Evolutionary conservation across 2,329 filamentous ascomycete genomes (phyloP), one percentile per base, ranked within the genome.

Genomic region (Fonsecaea pedrosoi): DNA sequence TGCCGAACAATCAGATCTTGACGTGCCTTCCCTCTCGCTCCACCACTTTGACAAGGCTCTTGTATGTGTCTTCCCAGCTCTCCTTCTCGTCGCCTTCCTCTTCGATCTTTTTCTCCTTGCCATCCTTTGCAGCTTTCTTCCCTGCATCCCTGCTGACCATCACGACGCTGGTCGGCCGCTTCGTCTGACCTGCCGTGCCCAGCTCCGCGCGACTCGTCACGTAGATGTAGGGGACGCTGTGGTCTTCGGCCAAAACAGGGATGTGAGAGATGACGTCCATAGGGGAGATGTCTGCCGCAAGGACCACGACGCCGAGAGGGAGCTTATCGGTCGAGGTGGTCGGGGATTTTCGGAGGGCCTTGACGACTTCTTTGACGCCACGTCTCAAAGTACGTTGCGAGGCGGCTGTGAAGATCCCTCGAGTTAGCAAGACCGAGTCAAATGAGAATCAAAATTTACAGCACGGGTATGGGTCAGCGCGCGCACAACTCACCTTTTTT

Each of bases 261-360:
- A 99, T 92, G 83, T 99, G 95, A 68, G 92, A 95, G 83, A 99
- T 97, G 79, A 99, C 95, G 81, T 99, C 95, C 89, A 95, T 94
- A 72, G 95, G 95, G 61, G 92, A 97, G 83, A 99, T 98, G 81
- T 99, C 95, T 74, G 92, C 95, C 40, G 95, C 95, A 73, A 99
- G 92, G 78, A 99, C 85, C 75, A 97, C 92, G 73, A 99, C 86
- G 70, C 84, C 86, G 72, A 89, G 91, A 89, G 75, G 89, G 84
- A 62, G 86, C 79, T 69, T 87, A 13, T 66, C 54, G 12, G 60
- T 61, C 15, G 13, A 25, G 79, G 76, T 87, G 86, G n/a, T 88
- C 65, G 91, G 86, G 13, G 92, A 94, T 84, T 98, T 98, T 84
- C 95, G 93, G 74, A 99, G 91, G 38, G 94, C 91, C 84, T 99